A percentile compares a stretch with the other conserved stretches of the same genome.
phyloP scores from a whole-genome alignment of 2,329 filamentous ascomycete genomes.

The Cytospora piceicola region DNA sequence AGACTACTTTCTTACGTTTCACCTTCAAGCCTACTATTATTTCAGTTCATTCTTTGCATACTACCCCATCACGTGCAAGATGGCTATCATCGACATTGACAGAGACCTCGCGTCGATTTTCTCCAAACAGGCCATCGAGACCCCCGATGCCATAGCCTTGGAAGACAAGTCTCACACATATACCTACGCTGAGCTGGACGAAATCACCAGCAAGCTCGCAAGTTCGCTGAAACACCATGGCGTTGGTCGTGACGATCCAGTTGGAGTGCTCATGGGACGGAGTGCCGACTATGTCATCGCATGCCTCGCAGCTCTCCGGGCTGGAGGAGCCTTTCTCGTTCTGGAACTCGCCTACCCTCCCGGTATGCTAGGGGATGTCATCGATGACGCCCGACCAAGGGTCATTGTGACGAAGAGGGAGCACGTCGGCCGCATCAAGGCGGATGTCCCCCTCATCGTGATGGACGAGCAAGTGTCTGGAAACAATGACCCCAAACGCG shows the following conservation, averaged over 20 bases:
- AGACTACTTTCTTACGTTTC: background rate
- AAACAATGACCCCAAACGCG: conserved; percentile 34
- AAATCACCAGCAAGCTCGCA: conserved; percentile 67
- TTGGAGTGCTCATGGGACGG: conserved; percentile 75
- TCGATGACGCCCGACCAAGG: conserved; percentile 73
- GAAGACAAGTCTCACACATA: conserved; percentile 70
- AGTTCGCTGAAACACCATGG: conserved; percentile 66
- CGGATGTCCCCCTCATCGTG: conserved; percentile 64
- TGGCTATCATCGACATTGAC: conserved; percentile 69
- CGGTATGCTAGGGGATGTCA: conserved; percentile 73
- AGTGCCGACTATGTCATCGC: conserved; percentile 81
- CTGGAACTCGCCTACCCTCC: conserved; percentile 80
- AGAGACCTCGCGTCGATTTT: conserved; percentile 78
- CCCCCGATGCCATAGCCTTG: conserved; percentile 70
- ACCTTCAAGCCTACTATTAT: background rate
- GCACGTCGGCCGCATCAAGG: conserved; percentile 68
- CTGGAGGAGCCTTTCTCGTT: conserved; percentile 79
- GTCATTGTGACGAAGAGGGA: conserved; percentile 71
- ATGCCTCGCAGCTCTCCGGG: conserved; percentile 75
- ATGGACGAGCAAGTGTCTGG: conserved; percentile 56
- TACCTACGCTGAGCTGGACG: conserved; percentile 74
- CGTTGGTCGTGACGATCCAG: conserved; percentile 72
- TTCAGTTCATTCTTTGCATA: too few species aligned
- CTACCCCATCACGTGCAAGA: conserved; percentile 38
- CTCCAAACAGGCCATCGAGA: conserved; percentile 66